Evolutionary conservation across 2,329 filamentous ascomycete genomes (phyloP), one percentile per base, ranked within the genome.

Genomic region (Ascochyta viciae-villosae): DNA sequence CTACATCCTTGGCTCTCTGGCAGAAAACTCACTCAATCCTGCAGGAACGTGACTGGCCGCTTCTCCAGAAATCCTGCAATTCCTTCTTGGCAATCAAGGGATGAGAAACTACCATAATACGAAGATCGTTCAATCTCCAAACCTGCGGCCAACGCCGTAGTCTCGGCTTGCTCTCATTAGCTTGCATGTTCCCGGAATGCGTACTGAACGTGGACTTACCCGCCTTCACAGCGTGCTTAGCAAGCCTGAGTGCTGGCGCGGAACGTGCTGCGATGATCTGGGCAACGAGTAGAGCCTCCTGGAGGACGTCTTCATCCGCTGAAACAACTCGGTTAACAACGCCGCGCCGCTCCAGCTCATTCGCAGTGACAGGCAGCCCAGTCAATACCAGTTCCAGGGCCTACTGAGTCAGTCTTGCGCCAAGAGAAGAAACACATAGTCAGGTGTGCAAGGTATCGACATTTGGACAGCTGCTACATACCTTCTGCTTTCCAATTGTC

Each of bases 361-460:
- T 57, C 19, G 74, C 77, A 22, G 70, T 72, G 13, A 71, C 68
- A 15, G 75, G 65, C 49, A 71, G 59, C 16, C 78, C 77, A 37
- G 77, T 78, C 53, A 81, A 72, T 53, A 81, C 74, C 50, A 80
- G 63, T 44, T 80, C 76, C 76, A 80, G 79, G 15, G 78, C 78
- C 77, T 79, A 47, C 46, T 37, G 35, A 64, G 52, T 63, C 61
- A 63, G 51, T 58, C 16, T 45, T 34, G 46, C 29, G 43, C 33
- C 19, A 27, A 26, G 26, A 62, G 16, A 40, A 37, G 29, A 24
- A 44, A 57, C 38, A 23, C 37, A 34, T n/a, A 44, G 47, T 46
- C 23, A 40, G 37, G 31, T 15, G 35, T 39, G 43, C 50, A 49
- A 57, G 54, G 54, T 51, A 26, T 50, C n/a, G 31, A 40, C 13